Evolutionary conservation across 176 grass and related monocot species (phyloP), one percentile per base, ranked within the genome.

Genomic region (Echinochloa phyllopogon): DNA sequence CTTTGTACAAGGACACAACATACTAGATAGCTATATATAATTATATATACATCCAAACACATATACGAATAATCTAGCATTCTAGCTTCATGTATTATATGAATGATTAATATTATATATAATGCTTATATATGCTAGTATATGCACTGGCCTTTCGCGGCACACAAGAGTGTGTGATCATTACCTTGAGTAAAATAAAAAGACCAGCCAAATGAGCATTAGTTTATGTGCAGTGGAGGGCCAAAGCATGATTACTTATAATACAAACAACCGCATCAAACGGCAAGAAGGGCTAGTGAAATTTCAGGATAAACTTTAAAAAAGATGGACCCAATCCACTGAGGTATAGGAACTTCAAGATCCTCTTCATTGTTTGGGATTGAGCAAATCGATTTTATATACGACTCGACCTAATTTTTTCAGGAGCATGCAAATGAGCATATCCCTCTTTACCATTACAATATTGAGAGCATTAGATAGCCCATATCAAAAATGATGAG

Each of bases 231-330:
- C 69, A 80, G 85, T 87, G 89, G 89, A 43, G 80, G 67, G 74
- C 29, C 68, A 80, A 84, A 80, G 85, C 85, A 87, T 86, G 89
- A 90, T 84, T 87, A 90, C 42, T 69, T 87, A 83, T 87, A 79
- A 84, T 79, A 69, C 85, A 84, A 83, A 90, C 72, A 90, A 71
- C 78, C 64, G 72, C 64, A 90, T 71, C 77, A 76, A 80, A 80
- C 89, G 80, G 14, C 68, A 75, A 73, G 17, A 45, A 49, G 79
- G 66, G 60, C 75, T 75, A 87, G 75, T 84, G 89, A 87, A 90
- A 84, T 75, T 86, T 38, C 82, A 21, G 33, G 84, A 90, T 84
- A 75, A 41, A 84, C 33, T 80, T 75, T n/a, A 12, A 51, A 83
- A 84, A 73, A 51, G 45, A 79, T 47, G 61, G 36, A 74, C 57